phyloP scores from a whole-genome alignment of 345 rosid species.

The Kandelia obovata region DNA sequence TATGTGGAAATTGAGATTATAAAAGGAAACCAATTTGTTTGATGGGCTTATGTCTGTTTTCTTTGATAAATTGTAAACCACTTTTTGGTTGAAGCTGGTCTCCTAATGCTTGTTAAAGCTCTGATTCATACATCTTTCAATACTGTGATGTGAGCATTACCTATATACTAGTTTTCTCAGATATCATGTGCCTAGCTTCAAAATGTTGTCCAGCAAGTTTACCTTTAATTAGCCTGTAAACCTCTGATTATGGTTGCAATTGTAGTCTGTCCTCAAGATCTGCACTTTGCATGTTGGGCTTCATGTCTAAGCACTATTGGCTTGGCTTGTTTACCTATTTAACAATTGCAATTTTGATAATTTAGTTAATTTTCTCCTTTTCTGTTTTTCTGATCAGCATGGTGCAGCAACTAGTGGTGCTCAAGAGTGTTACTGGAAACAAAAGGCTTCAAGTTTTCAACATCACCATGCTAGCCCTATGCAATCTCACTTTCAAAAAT shows the following conservation, averaged over 20 bases:
- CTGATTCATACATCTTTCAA: not conserved
- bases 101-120: not conserved
- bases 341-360: constrained; percentile 5
- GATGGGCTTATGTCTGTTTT: not conserved
- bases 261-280: not conserved
- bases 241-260: constrained; percentile 4
- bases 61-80: not conserved
- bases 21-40: too few species aligned
- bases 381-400: constrained; percentile 50
- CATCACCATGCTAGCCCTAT: constrained; percentile 53
- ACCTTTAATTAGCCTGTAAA: not conserved
- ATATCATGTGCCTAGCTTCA: not conserved
- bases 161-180: not conserved
- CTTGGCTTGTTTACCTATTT: constrained; percentile 3
- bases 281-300: not conserved
- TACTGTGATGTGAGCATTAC: not conserved
- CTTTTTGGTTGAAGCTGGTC: not conserved
- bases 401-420: constrained; percentile 50
- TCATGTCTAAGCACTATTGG: not conserved
- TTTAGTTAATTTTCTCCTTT: constrained; percentile 15
- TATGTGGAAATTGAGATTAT: too few species aligned
- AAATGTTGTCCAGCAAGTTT: not conserved
- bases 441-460: constrained; percentile 52
- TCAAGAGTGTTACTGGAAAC: constrained; percentile 74
- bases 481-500: constrained; percentile 57